Percentiles rank a stretch among this genome's conserved stretches.
phyloP scores from a whole-genome alignment of 2,329 filamentous ascomycete genomes.

The Exophiala sp. region DNA sequence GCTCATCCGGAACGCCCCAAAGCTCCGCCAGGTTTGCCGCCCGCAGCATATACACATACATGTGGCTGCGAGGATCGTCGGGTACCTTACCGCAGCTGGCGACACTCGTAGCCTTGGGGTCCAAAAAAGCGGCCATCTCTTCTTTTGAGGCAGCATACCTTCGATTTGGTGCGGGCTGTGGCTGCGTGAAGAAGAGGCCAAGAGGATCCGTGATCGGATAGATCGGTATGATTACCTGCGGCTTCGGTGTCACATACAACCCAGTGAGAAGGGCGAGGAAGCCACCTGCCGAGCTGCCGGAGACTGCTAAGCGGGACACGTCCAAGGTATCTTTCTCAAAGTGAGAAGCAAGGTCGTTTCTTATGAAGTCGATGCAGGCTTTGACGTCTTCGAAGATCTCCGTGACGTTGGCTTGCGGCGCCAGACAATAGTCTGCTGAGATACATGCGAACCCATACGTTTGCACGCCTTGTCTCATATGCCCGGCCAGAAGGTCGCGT shows the following conservation, averaged over 20 bases:
- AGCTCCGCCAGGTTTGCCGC: not conserved
- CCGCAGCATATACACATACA: slow-evolving; percentile 2
- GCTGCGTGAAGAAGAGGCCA: slow-evolving; percentile 1
- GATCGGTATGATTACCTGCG: slow-evolving; percentile 2
- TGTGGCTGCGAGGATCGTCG: not conserved
- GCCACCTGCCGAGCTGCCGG: not conserved
- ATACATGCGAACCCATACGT: not conserved
- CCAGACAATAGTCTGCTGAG: slow-evolving; percentile 1
- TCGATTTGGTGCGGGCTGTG: not conserved
- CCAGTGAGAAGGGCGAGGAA: not conserved
- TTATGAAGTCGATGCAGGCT: slow-evolving; percentile 1
- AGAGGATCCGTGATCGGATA: slow-evolving; percentile 5
- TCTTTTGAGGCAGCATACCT: not conserved
- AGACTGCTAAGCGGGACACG: not conserved
- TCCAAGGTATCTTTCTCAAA: not conserved
- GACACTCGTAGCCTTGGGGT: not conserved
- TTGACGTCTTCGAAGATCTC: slow-evolving; percentile 1
- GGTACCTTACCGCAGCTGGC: not conserved
- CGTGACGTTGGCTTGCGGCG: not conserved
- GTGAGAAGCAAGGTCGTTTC: not conserved
- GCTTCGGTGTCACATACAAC: not conserved
- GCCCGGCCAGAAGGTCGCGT: not conserved
- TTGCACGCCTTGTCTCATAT: not conserved
- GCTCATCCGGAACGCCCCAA: not conserved
- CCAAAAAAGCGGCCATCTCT: not conserved